phyloP scores from a whole-genome alignment of 495 filamentous ascomycete genomes.

The Penicillium samsonianum region DNA sequence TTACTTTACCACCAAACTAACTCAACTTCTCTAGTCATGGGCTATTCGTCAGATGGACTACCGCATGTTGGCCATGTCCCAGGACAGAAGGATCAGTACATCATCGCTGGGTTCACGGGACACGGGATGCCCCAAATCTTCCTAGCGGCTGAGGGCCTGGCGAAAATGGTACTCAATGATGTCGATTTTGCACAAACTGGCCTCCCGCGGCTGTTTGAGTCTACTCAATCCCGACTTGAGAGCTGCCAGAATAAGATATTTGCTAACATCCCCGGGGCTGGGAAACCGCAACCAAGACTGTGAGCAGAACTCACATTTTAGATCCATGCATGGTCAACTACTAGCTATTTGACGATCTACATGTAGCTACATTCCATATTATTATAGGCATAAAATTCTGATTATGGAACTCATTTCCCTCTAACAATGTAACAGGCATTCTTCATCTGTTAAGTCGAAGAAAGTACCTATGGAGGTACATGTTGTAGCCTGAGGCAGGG shows the following conservation, averaged over 20 bases:
- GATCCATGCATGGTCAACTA: background rate
- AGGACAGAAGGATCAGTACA: conserved; percentile 39
- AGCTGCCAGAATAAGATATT: conserved; percentile 26
- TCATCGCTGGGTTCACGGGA: conserved; percentile 52
- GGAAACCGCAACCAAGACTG: conserved; percentile 10
- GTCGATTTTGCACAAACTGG: conserved; percentile 39
- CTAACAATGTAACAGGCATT: too few relatives aligned
- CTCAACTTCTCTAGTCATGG: conserved; percentile 34
- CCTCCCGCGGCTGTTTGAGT: conserved; percentile 43
- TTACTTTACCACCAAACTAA: background rate
- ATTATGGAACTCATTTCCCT: too few relatives aligned
- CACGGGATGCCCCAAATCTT: conserved; percentile 55
- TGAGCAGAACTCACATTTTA: conserved; percentile 2
- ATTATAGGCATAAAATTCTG: too few relatives aligned
- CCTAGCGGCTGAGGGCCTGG: conserved; percentile 46
- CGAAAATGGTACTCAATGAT: conserved; percentile 42
- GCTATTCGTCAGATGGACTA: conserved; percentile 41
- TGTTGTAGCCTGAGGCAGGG: too few relatives aligned
- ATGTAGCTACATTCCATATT: too few relatives aligned
- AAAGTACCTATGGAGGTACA: too few relatives aligned
- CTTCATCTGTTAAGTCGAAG: too few relatives aligned
- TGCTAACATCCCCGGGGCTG: conserved; percentile 1
- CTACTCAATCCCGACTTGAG: conserved; percentile 33
- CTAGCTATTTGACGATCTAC: too few relatives aligned
- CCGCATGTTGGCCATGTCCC: conserved; percentile 51